Evolutionary conservation across 805 yeast genomes (phyloP), one percentile per base, ranked within the genome.

Genomic region (Zygotorulaspora florentina): DNA sequence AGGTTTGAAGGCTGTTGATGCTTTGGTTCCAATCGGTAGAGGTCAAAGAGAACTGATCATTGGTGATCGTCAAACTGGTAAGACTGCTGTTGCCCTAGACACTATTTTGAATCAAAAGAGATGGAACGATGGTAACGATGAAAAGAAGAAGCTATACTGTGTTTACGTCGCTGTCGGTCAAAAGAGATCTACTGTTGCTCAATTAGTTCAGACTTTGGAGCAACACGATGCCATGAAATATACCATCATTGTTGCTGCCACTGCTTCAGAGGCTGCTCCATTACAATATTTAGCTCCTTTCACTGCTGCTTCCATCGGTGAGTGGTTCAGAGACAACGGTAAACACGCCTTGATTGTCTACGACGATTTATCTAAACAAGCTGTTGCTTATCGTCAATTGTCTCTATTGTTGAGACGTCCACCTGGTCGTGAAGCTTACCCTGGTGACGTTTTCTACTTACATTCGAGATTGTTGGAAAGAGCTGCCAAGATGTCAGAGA

Each of bases 51-150:
- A 93, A 82, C 80, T 93, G 86, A 91, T 91, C 69, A 91, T 91
- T 72, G 99, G 99, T 85, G 99, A 91, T 77, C 91, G 99, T 83
- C 99, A 93, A 81, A 93, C 99, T 68, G 99, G 99, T 85, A 93
- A 93, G 83, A 93, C 99, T 70, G 96, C 98, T 58, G 96, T 93
- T 66, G 99, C 98, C 65, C 74, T 93, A 64, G 99, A 93, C 75
- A 83, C 99, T 77, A 93, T 93, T 70, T 83, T 93, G 70, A 93
- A 93, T 80, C 99, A 93, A 80, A 93, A 91, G 87, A 86, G 96
- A 78, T 88, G 97, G 96, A 93, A 93, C 84, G 73, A 79, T 64
- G 96, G 96, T 75, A 47, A 76, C 55, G 98, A 93, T 73, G 99
- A 93, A 83, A 74, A 83, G 71, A 93, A 93, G 85, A 93, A 93